These are phyloP conservation scores for Neoboletus brunneissimus DNA, from an alignment of 768 basidiomycete genomes.

Conservation along the genomic window DNA sequence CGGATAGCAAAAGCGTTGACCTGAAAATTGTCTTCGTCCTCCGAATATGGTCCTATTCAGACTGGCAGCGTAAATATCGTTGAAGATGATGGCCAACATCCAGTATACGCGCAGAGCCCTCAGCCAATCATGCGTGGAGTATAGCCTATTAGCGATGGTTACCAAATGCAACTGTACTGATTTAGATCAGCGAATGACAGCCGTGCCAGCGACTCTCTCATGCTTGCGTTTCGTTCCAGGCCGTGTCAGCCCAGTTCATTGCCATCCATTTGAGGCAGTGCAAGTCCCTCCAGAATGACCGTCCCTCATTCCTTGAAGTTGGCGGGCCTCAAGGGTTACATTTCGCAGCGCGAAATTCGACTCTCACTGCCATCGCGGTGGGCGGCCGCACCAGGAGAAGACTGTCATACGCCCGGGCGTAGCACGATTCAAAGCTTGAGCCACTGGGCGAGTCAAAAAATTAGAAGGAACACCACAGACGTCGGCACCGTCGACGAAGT, in stretches of 20 bases:
- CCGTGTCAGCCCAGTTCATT: not conserved
- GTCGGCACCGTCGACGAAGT: conserved; percentile 43
- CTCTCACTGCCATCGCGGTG: conserved; percentile 21
- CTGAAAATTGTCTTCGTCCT: conserved; percentile 2
- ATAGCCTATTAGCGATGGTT: not conserved
- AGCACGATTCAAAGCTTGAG: conserved; percentile 46
- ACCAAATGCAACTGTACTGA: not conserved
- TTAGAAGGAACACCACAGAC: conserved; percentile 32
- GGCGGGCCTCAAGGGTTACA: conserved; percentile 47
- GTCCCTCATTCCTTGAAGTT: conserved; percentile 33
- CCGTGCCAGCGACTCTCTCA: conserved; percentile 6
- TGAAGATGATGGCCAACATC: conserved; percentile 8
- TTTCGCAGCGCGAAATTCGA: conserved; percentile 43
- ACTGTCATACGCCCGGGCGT: conserved; percentile 19
- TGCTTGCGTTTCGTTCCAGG: conserved; percentile 9
- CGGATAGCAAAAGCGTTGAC: conserved; percentile 1
- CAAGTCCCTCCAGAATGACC: conserved; percentile 23
- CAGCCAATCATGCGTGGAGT: too few relatives aligned
- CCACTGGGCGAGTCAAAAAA: conserved; percentile 63
- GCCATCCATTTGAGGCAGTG: conserved; percentile 1
- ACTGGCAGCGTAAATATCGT: not conserved
- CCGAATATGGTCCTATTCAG: not conserved
- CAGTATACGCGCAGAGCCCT: too few relatives aligned
- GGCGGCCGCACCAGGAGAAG: conserved; percentile 20
- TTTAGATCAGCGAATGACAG: not conserved